phyloP scores from a whole-genome alignment of 2,329 filamentous ascomycete genomes.

The Fusarium tricinctum region DNA sequence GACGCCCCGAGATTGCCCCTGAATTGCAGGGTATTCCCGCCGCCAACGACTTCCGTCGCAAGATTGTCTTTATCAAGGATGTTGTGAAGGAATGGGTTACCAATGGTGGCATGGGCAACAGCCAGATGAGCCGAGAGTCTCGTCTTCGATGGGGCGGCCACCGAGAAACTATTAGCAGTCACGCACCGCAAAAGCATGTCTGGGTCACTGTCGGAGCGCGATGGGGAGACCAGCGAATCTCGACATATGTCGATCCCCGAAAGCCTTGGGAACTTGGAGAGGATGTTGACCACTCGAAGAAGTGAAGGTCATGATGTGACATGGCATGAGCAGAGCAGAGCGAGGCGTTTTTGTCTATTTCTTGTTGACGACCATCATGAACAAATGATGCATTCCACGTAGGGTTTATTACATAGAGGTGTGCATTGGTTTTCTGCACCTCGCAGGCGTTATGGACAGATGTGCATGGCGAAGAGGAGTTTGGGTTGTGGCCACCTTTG shows the following conservation, averaged over 20 bases:
- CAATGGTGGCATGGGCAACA: slow-evolving; percentile 78
- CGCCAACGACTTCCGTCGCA: slow-evolving; percentile 79
- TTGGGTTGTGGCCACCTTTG: slow-evolving; percentile 14
- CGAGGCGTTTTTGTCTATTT: slow-evolving; percentile 46
- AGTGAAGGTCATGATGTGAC: slow-evolving; percentile 39
- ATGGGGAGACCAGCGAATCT: slow-evolving; percentile 69
- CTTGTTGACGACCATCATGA: slow-evolving; percentile 46
- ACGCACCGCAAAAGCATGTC: slow-evolving; percentile 71
- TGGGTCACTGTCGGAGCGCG: slow-evolving; percentile 78
- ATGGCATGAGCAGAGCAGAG: slow-evolving; percentile 26
- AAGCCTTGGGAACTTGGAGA: slow-evolving; percentile 67
- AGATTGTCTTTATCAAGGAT: slow-evolving; percentile 78
- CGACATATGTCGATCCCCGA: slow-evolving; percentile 68
- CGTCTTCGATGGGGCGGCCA: slow-evolving; percentile 71
- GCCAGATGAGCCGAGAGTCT: slow-evolving; percentile 67
- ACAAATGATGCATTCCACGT: slow-evolving; percentile 48
- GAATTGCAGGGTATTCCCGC: slow-evolving; percentile 75
- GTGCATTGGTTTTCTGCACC: slow-evolving; percentile 38
- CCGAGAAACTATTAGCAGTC: slow-evolving; percentile 67
- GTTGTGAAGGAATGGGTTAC: slow-evolving; percentile 79
- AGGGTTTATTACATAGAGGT: slow-evolving; percentile 37
- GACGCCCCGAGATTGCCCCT: slow-evolving; percentile 71
- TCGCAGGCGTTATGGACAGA: slow-evolving; percentile 42
- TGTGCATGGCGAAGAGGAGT: slow-evolving; percentile 45
- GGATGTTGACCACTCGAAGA: slow-evolving; percentile 61